A percentile compares a stretch with the other conserved stretches of the same genome.
Conservation (phyloP, 2,329 filamentous ascomycete species). For the Phaeosphaeria sp. region DNA sequence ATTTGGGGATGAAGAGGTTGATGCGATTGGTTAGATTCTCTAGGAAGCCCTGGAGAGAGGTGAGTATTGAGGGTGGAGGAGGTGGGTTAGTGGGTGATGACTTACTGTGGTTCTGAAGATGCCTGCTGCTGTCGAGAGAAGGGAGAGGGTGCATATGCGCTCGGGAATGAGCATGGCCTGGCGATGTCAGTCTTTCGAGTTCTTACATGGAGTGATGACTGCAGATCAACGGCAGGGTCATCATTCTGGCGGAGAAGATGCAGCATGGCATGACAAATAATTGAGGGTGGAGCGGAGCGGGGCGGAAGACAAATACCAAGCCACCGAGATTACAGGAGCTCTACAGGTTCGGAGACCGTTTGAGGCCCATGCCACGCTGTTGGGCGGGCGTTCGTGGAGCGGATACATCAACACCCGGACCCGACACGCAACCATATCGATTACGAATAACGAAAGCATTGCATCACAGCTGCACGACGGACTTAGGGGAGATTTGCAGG, state of each 20-base stretch:
- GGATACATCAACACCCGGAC: slow-evolving; percentile 37
- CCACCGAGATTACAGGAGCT: slow-evolving; percentile 31
- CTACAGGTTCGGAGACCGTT: slow-evolving; percentile 20
- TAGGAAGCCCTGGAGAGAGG: slow-evolving; percentile 54
- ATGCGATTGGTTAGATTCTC: slow-evolving; percentile 68
- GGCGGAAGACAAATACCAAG: slow-evolving; percentile 8
- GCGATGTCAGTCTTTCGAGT: slow-evolving; percentile 3
- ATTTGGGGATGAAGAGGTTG: slow-evolving; percentile 71
- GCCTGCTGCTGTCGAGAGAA: slow-evolving; percentile 58
- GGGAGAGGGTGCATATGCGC: slow-evolving; percentile 57
- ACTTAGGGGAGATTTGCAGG: slow-evolving; percentile 5
- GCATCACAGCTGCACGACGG: slow-evolving; percentile 7
- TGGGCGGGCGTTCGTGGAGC: slow-evolving; percentile 15
- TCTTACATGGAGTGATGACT: background rate
- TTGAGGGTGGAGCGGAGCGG: slow-evolving; percentile 32
- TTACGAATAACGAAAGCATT: slow-evolving; percentile 21
- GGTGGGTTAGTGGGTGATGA: background rate
- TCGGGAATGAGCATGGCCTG: slow-evolving; percentile 55
- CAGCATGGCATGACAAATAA: background rate
- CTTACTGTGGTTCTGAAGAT: slow-evolving; percentile 55
- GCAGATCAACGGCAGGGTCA: background rate
- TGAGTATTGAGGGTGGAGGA: slow-evolving; percentile 55
- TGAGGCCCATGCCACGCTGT: slow-evolving; percentile 25
- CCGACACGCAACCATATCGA: background rate
- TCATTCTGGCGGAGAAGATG: background rate